Evolutionary conservation across 768 basidiomycete species (phyloP), one percentile per base, ranked within the genome.

Genomic region (Leccinum boreale): DNA sequence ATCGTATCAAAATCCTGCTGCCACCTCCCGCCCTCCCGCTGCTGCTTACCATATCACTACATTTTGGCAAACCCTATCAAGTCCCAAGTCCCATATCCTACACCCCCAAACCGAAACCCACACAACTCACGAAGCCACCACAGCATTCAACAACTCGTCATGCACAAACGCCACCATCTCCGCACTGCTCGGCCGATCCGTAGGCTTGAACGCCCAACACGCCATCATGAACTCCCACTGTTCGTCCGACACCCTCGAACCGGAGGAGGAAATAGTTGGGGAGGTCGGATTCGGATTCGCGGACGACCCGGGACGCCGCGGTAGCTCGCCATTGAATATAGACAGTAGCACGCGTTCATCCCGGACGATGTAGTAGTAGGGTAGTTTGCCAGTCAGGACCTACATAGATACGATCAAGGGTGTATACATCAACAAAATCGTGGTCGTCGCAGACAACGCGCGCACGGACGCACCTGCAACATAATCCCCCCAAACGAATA

Each of bases 401-500:
- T 70, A 45, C 28, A n/a, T 10, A 1, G 3, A 17, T 39, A 8
- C 14, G 17, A 33, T n/a, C 21, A 42, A 45, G 14, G 4, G 35
- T n/a, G 21, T 21, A 46, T n/a, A 23, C 23, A 19, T 35, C 14
- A 17, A 33, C 12, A 31, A 2, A 10, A 29, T 33, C 1, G 39
- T 42, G 39, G n/a, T 42, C 42, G n/a, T 44, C 42, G 19, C n/a
- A 19, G 19, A 44, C 42, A 19, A 44, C 19, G 19, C 42, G 42
- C 42, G 19, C 19, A 19, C n/a, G 42, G 42, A 59, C 67, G 47
- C 17, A 70, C 68, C 1, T 66, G 57, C 33, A 69, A 52, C 58
- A 70, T 65, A 48, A 69, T 65, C 5, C 67, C 60, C 5, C 47
- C 67, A 59, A 56, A 77, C 74, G 52, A 69, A 57, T 69, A 69